Percentiles rank a stretch among this genome's conserved stretches.
Evolutionary conservation across 2,329 filamentous ascomycete species (phyloP).

Genomic region (Leptographium galeiforme): DNA sequence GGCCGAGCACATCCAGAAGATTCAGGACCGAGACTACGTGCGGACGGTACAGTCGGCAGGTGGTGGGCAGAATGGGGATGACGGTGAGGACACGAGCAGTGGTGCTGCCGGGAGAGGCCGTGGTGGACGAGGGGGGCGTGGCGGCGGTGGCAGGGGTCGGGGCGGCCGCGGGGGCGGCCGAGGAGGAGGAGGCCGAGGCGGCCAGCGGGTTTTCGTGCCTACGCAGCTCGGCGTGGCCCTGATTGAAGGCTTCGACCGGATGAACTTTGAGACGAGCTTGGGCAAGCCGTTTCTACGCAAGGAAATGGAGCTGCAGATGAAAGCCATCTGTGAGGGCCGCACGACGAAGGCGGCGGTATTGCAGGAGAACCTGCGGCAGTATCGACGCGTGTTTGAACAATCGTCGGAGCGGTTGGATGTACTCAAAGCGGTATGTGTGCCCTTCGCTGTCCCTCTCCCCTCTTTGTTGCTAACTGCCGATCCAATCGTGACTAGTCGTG

Average conservation of each 20-base stretch:
- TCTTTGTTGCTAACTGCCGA: neutral
- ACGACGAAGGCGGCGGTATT: conserved; percentile 64
- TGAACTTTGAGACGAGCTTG: conserved; percentile 83
- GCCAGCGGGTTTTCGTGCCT: conserved; percentile 78
- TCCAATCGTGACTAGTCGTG: conserved; percentile 25
- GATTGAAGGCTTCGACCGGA: conserved; percentile 86
- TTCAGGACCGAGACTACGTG: conserved; percentile 81
- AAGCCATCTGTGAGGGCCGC: conserved; percentile 82
- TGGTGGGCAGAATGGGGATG: conserved; percentile 25
- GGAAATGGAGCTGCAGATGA: conserved; percentile 97
- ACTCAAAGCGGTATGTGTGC: conserved; percentile 42
- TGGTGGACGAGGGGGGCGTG: conserved; percentile 35
- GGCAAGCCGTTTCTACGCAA: conserved; percentile 94
- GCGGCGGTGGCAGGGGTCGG: conserved; percentile 27
- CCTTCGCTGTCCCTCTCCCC: neutral
- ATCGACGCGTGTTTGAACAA: conserved; percentile 72
- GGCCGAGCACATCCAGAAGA: conserved; percentile 96
- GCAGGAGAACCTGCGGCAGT: conserved; percentile 72
- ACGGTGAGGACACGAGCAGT: conserved; percentile 23
- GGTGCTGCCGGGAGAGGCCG: conserved; percentile 34
- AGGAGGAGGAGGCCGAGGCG: conserved; percentile 27
- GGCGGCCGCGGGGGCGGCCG: conserved; percentile 25
- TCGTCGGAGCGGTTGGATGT: conserved; percentile 63
- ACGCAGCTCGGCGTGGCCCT: conserved; percentile 83
- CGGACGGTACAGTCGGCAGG: conserved; percentile 36